phyloP scores from a whole-genome alignment of 371 early-diverging fungal genomes.

The Mortierella sp. region DNA sequence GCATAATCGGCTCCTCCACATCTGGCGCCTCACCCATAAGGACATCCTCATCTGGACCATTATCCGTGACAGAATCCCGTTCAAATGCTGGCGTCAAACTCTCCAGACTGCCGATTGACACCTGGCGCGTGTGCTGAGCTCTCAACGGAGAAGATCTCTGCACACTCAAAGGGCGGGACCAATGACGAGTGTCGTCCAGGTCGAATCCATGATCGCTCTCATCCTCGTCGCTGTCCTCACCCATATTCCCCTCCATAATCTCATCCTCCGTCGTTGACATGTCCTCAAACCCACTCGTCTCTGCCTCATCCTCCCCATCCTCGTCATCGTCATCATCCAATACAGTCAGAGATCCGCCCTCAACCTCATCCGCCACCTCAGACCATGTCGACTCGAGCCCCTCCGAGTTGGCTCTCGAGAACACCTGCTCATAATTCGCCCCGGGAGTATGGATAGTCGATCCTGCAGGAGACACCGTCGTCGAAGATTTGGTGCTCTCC shows the following conservation, averaged over 20 bases:
- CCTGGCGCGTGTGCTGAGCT: background rate
- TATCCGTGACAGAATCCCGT: background rate
- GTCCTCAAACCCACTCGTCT: background rate
- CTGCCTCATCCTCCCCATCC: background rate
- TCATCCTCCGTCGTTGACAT: constrained; percentile 8
- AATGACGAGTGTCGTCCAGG: background rate
- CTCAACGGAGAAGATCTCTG: background rate
- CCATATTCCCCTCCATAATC: background rate
- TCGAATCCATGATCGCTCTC: background rate
- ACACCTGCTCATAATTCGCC: constrained; percentile 25
- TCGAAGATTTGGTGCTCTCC: background rate
- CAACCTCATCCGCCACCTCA: constrained; percentile 4
- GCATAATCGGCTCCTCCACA: background rate
- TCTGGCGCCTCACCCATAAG: background rate
- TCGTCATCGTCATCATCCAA: background rate
- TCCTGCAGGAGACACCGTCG: background rate
- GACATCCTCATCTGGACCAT: background rate
- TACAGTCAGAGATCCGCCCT: constrained; percentile 7
- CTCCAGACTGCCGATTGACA: background rate
- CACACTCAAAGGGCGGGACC: background rate
- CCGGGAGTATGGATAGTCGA: constrained; percentile 8
- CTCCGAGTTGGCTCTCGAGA: constrained; percentile 34
- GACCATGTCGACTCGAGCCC: constrained; percentile 15
- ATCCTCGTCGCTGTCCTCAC: background rate
- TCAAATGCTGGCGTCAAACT: background rate